Evolutionary conservation across 805 yeast genomes (phyloP).

Genomic region (Yarrowia alimentaria): DNA sequence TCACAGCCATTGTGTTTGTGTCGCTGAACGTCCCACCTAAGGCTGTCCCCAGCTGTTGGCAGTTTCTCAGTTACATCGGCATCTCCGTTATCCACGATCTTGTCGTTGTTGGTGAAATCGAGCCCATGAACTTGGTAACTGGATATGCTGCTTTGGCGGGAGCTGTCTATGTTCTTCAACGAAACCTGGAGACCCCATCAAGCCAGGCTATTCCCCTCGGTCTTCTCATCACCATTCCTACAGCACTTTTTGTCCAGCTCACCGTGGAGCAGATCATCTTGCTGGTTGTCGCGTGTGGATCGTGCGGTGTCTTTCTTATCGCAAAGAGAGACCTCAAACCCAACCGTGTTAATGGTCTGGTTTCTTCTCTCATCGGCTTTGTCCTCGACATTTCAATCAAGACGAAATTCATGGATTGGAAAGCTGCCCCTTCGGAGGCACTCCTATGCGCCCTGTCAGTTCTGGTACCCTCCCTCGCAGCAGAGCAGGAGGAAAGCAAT

Average conservation of each 20-base stretch:
- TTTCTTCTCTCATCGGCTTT: slow-evolving; percentile 31
- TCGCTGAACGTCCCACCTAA: slow-evolving; percentile 31
- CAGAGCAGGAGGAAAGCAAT: slow-evolving; percentile 11
- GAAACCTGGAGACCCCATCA: slow-evolving; percentile 18
- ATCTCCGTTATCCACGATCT: slow-evolving; percentile 30
- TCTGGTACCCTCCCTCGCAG: slow-evolving; percentile 28
- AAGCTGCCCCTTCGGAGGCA: slow-evolving; percentile 29
- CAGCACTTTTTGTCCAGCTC: slow-evolving; percentile 27
- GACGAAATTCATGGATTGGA: too few species aligned
- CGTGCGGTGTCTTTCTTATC: slow-evolving; percentile 37
- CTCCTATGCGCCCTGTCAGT: slow-evolving; percentile 31
- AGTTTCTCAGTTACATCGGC: slow-evolving; percentile 26
- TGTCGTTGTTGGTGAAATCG: slow-evolving; percentile 15
- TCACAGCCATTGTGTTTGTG: slow-evolving; percentile 31
- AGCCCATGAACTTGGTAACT: slow-evolving; percentile 4
- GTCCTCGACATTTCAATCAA: slow-evolving; percentile 32
- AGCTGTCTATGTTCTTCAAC: slow-evolving; percentile 28
- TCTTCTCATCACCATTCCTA: slow-evolving; percentile 30
- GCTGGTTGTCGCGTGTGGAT: slow-evolving; percentile 36
- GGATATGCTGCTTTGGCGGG: slow-evolving; percentile 31
- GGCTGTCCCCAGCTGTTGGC: slow-evolving; percentile 5
- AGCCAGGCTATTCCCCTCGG: slow-evolving; percentile 17
- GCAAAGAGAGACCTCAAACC: slow-evolving; percentile 36
- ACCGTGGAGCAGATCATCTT: slow-evolving; percentile 30
- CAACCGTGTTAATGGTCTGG: slow-evolving; percentile 34